Conservation (phyloP, 306 rosid species). For the Abrus precatorius region DNA sequence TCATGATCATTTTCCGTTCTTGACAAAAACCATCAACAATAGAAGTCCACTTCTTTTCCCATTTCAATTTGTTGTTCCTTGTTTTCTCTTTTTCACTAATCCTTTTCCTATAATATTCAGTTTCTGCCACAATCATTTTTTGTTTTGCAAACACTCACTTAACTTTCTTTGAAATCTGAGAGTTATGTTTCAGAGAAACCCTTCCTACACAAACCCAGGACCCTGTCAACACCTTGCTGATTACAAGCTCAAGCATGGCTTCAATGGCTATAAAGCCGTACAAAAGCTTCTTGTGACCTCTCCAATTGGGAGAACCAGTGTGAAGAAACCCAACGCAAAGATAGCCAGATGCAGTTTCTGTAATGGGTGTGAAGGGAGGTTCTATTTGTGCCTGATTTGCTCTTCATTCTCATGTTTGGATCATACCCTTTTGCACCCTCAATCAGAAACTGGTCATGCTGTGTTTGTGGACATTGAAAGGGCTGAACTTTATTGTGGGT, state of each 20-base stretch:
- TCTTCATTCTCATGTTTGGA: slow-evolving; percentile 72
- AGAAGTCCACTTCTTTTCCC: slow-evolving; percentile 8
- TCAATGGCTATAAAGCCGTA: slow-evolving; percentile 74
- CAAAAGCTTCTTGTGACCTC: slow-evolving; percentile 67
- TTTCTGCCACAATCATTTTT: neutral
- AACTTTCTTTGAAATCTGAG: slow-evolving; percentile 29
- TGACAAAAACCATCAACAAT: slow-evolving; percentile 22
- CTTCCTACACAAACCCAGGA: slow-evolving; percentile 74
- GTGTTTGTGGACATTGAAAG: slow-evolving; percentile 81
- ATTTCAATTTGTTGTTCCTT: slow-evolving; percentile 25
- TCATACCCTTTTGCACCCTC: slow-evolving; percentile 68
- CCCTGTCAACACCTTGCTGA: slow-evolving; percentile 83
- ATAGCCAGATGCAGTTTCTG: slow-evolving; percentile 81
- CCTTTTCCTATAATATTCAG: slow-evolving; percentile 40
- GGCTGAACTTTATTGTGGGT: slow-evolving; percentile 85
- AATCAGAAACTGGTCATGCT: slow-evolving; percentile 64
- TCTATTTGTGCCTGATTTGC: slow-evolving; percentile 79
- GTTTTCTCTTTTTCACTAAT: slow-evolving; percentile 38
- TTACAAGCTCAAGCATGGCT: slow-evolving; percentile 80
- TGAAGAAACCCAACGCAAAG: slow-evolving; percentile 58
- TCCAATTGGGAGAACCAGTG: slow-evolving; percentile 71
- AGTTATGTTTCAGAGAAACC: slow-evolving; percentile 67
- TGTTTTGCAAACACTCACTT: slow-evolving; percentile 41
- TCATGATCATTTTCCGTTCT: slow-evolving; percentile 36
- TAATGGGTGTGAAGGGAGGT: slow-evolving; percentile 71